Conservation (phyloP, 2,329 filamentous ascomycete species). For the Aspergillus tanneri region DNA sequence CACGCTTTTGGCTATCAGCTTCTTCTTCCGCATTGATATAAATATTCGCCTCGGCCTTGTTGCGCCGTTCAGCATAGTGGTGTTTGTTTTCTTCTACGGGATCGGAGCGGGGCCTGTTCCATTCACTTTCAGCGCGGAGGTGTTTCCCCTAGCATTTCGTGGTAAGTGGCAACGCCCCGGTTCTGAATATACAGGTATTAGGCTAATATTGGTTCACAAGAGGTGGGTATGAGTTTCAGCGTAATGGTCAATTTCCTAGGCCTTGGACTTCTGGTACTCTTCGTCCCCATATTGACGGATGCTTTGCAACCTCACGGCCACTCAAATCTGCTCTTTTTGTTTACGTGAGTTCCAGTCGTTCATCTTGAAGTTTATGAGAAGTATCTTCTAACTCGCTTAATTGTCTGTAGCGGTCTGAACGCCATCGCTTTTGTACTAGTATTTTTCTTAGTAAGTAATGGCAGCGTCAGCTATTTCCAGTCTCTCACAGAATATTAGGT, state of each 20-base stretch:
- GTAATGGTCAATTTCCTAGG: slow-evolving; percentile 28
- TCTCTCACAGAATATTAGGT: slow-evolving; percentile 8
- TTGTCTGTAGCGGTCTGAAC: slow-evolving; percentile 12
- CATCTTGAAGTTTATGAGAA: neutral
- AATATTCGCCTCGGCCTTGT: slow-evolving; percentile 20
- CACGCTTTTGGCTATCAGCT: slow-evolving; percentile 24
- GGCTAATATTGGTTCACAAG: neutral
- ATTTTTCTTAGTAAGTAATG: slow-evolving; percentile 8
- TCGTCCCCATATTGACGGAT: slow-evolving; percentile 19
- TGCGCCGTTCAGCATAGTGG: slow-evolving; percentile 22
- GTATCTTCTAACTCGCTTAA: neutral
- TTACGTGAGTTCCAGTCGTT: slow-evolving; percentile 9
- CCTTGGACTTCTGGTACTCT: slow-evolving; percentile 18
- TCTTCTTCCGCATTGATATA: slow-evolving; percentile 23
- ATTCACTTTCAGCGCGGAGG: slow-evolving; percentile 26
- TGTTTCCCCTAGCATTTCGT: slow-evolving; percentile 24
- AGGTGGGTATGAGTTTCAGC: slow-evolving; percentile 28
- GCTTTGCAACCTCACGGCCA: slow-evolving; percentile 6
- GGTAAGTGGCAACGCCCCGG: slow-evolving; percentile 9
- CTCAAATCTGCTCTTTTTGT: slow-evolving; percentile 14
- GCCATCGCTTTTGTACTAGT: slow-evolving; percentile 10
- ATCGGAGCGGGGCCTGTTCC: slow-evolving; percentile 41
- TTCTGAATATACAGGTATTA: neutral
- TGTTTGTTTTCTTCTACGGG: slow-evolving; percentile 48
- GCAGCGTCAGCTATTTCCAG: no score